Evolutionary conservation across 257 asterid species (phyloP).

Genomic region (Fraxinus cuspidata): DNA sequence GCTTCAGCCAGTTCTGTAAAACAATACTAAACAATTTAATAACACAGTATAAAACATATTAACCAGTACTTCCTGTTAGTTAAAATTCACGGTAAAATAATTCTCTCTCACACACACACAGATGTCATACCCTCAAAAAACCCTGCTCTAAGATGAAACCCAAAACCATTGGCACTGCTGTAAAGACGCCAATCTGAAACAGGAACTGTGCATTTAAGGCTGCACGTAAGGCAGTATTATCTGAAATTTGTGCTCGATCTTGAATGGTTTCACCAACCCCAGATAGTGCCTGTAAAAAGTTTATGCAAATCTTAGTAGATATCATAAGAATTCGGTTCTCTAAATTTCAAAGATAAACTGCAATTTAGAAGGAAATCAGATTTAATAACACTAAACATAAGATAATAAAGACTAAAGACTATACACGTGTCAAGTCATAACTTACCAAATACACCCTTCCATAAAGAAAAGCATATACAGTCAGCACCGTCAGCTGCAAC

Average conservation of each 20-base stretch:
- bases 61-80: conserved; percentile 5
- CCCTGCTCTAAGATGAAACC: conserved; percentile 96
- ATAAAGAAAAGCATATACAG: conserved; percentile 82
- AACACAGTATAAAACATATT: background rate
- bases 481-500: conserved; percentile 94
- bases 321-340: conserved; percentile 3
- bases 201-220: conserved; percentile 95
- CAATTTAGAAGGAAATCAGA: conserved; percentile 19
- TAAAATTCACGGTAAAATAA: background rate
- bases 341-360: conserved; percentile 11
- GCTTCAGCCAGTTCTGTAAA: background rate
- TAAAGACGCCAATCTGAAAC: conserved; percentile 88
- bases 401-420: conserved; percentile 18
- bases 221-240: conserved; percentile 72
- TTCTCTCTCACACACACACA: conserved; percentile 5
- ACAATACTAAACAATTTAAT: background rate
- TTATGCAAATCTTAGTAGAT: conserved; percentile 23
- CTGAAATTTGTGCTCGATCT: conserved; percentile 49
- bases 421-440: conserved; percentile 17
- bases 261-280: conserved; percentile 84
- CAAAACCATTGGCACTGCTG: conserved; percentile 93
- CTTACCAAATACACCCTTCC: conserved; percentile 96
- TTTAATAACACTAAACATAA: background rate
- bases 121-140: conserved; percentile 71
- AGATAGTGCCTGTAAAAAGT: conserved; percentile 73